Evolutionary conservation across 257 asterid genomes (phyloP), one percentile per base, ranked within the genome.

Genomic region (Misopates orontium): DNA sequence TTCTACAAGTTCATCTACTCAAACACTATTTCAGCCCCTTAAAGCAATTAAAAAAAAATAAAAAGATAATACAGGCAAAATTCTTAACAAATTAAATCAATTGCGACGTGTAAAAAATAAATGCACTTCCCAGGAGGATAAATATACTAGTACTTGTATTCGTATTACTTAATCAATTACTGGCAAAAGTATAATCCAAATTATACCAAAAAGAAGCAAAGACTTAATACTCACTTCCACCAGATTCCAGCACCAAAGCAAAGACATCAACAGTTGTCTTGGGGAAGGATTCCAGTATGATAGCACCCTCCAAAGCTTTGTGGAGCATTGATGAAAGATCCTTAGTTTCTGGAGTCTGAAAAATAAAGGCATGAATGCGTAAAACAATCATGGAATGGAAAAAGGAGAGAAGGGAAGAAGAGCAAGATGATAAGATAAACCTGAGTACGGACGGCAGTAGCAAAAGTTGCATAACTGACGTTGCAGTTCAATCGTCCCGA

Each of bases 211-310:
- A 17, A 50, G 48, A 59, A 49, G 42, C 40, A 50, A 32, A 58
- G 64, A 24, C 22, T 42, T 50, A 16, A 45, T 66, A 89, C 98
- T 82, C 78, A 92, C 99, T 81, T 76, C 99, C 99, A 62, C 97
- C 96, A 70, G 99, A 90, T 82, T 94, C 99, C 91, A 94, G 77
- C 52, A 94, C 97, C 84, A 94, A 80, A 75, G 97, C 97, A 78
- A 94, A 90, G 61, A 94, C 97, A 83, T 94, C 99, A 52, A 94
- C 97, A 36, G 95, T 88, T 3, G 97, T 94, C 83, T 94, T 94
- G 47, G 99, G 99, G 75, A 94, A 94, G 48, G 96, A 87, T 56
- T 88, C 82, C 68, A 94, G 83, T 62, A 94, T 83, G 71, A 94
- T 88, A 70, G 95, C 88, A 71, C 96, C 99, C 74, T 90, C 96